A percentile compares a stretch with the other conserved stretches of the same genome.
Conservation (phyloP, 2,329 filamentous ascomycete genomes). For the Exophiala viscosa region DNA sequence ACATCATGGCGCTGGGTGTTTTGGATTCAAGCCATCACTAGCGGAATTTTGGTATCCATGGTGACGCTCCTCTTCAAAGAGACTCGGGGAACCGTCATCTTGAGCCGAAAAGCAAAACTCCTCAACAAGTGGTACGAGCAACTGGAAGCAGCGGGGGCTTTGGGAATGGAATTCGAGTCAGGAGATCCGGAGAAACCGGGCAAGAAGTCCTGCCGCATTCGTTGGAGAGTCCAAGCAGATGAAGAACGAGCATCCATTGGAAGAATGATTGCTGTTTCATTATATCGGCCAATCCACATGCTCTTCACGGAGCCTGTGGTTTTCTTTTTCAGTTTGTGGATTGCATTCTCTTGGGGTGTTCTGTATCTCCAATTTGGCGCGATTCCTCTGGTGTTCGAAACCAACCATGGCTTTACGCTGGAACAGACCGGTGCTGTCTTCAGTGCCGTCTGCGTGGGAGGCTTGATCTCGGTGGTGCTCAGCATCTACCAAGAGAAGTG, state of each 20-base stretch:
- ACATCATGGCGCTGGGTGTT: slow-evolving; percentile 82
- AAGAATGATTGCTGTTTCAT: slow-evolving; percentile 24
- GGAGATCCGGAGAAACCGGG: slow-evolving; percentile 60
- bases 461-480: slow-evolving; percentile 62
- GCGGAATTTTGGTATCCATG: slow-evolving; percentile 59
- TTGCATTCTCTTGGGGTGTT: slow-evolving; percentile 82
- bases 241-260: slow-evolving; percentile 23
- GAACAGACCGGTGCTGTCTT: slow-evolving; percentile 70
- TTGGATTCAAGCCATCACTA: slow-evolving; percentile 75
- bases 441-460: slow-evolving; percentile 65
- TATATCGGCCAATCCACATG: slow-evolving; percentile 41
- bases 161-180: slow-evolving; percentile 47
- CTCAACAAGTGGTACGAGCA: slow-evolving; percentile 77
- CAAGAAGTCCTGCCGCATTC: slow-evolving; percentile 28
- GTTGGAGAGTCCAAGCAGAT: slow-evolving; percentile 25
- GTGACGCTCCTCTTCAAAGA: slow-evolving; percentile 73
- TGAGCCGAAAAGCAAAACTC: slow-evolving; percentile 68
- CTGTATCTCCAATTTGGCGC: slow-evolving; percentile 81
- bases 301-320: slow-evolving; percentile 62
- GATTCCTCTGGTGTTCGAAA: slow-evolving; percentile 71
- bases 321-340: slow-evolving; percentile 77
- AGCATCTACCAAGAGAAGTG: slow-evolving; percentile 69
- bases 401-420: slow-evolving; percentile 63
- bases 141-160: slow-evolving; percentile 64
- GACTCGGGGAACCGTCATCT: slow-evolving; percentile 73